These are phyloP conservation scores for Mycena amicta DNA, from an alignment of 768 basidiomycete genomes.

Conservation along the genomic window DNA sequence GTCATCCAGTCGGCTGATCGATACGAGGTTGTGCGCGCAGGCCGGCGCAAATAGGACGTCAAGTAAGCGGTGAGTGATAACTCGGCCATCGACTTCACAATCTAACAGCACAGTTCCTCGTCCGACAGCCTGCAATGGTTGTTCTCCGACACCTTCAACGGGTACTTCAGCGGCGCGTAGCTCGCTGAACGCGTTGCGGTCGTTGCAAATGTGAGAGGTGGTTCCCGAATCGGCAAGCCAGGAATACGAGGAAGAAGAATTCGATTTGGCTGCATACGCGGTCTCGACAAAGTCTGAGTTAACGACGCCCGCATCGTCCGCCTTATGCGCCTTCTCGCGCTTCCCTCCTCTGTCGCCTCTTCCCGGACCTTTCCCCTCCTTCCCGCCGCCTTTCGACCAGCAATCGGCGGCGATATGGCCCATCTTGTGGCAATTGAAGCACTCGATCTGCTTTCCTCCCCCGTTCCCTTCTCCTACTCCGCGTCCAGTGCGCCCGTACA, in stretches of 20 bases:
- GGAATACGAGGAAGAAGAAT: constrained; percentile 1
- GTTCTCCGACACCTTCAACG: constrained; percentile 3
- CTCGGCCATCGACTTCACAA: constrained; percentile 6
- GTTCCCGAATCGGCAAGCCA: constrained; percentile 15
- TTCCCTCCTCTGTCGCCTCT: constrained; percentile 11
- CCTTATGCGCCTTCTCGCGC: constrained; percentile 20
- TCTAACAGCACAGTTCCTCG: constrained; percentile 16
- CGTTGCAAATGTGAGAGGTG: constrained; percentile 16
- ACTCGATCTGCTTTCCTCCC: constrained; percentile 9
- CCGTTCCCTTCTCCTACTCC: neutral
- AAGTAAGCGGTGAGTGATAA: constrained; percentile 5
- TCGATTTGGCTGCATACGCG: constrained; percentile 7
- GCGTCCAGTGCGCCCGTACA: neutral
- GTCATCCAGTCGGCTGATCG: constrained; percentile 13
- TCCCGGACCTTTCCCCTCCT: constrained; percentile 23
- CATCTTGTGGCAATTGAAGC: constrained; percentile 33
- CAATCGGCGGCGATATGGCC: constrained; percentile 30
- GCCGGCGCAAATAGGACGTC: constrained; percentile 8
- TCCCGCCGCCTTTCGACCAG: constrained; percentile 25
- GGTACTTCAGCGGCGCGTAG: neutral
- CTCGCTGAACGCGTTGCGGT: neutral
- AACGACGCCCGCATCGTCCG: constrained; percentile 16
- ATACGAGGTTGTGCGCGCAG: constrained; percentile 3
- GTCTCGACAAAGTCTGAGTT: constrained; percentile 9
- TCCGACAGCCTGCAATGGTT: constrained; percentile 6